Base-by-base conservation (phyloP, 352 stramenopile species). In the Phytophthora uliginosa region DNA sequence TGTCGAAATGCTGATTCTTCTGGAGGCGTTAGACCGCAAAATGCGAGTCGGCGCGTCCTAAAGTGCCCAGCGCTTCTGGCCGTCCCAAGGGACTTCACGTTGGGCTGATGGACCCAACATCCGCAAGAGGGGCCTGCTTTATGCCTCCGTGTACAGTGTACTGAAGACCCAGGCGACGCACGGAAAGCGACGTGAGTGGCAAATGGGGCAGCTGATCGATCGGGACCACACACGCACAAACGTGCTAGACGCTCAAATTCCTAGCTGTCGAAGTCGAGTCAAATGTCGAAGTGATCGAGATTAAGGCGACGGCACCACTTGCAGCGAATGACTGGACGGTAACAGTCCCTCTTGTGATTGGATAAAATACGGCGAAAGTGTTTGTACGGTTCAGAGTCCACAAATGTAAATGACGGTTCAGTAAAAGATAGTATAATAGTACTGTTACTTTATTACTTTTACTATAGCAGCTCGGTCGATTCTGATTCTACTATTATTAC, bases 1-100 rank as follows among this genome's bases (percentile, higher is more conserved):
- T 92, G 85, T 91, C 72, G 85, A 90, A 92, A 91, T 92, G 85
- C 85, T 92, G 85, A 92, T 92, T 92, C 84, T 90, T 80, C 82
- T 69, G 67, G 71, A 78, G 71, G 68, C 53, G 77, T 82, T 76
- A 78, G 73, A 81, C 66, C 79, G 82, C 82, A 88, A 78, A 90
- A 86, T 83, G 79, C 82, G 74, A 78, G 55, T 70, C 68, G 59
- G 70, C 70, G 64, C 75, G 74, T 84, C 74, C 78, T 73, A 86
- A 90, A 92, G 82, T 92, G 85, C 85, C 85, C 85, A 92, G 85
- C 85, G 78, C 73, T 91, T 88, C 85, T 90, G 74, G 82, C 71
- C 82, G 40, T 80, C 71, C 72, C 79, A 78, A 81, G 83, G 74
- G 81, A 88, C 83, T 89, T 92, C 73, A 56, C 85, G 82, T 88